Base-by-base conservation (phyloP, 768 basidiomycete species). In the Auriculariales sp. region DNA sequence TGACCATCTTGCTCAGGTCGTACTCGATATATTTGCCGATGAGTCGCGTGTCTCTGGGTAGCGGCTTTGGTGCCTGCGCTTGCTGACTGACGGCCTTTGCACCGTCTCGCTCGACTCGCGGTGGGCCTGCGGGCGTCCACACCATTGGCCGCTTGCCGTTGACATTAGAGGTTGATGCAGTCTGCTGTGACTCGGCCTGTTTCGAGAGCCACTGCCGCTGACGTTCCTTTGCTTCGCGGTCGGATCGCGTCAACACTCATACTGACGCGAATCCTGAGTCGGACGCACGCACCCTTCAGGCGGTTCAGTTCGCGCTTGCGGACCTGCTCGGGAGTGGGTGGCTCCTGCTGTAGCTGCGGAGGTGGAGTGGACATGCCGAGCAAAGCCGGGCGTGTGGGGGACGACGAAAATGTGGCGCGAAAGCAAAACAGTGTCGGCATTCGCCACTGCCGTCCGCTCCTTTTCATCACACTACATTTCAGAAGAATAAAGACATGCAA, bases 1-100 rank as follows among this genome's bases (percentile, higher is more conserved):
- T 97, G 59, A 91, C 83, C 81, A 97, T 87, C 71, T 95, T 97
- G 11, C 86, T 86, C 12, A 97, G 65, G 63, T 97, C 93, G 77
- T 95, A 98, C 56, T 98, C 94, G 56, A 94, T 94, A 67, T 97
- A 97, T 45, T 78, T 87, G 25, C 90, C 94, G 55, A 56, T 51
- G 10, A 91, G 69, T 29, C 86, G 76, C 11, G 81, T 74, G 56
- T 91, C 86, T 5, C 83, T 77, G 58, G 77, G 77, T 49, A 90
- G 66, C 5, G 61, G 56, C 49, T 69, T 72, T 6, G 74, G 70
- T 68, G 31, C 44, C 11, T 35, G 48, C 35, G 27, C 5, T 27
- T 46, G 28, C 25, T 36, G 17, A 34, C 51, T 22, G 33, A 39
- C 1, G 69, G 58, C 24, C 70, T 70, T 30, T 49, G n/a, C n/a